A percentile compares a stretch with the other conserved stretches of the same genome.
Evolutionary conservation across 2,329 filamentous ascomycete species (phyloP).

Genomic region (Meredithiella fracta): DNA sequence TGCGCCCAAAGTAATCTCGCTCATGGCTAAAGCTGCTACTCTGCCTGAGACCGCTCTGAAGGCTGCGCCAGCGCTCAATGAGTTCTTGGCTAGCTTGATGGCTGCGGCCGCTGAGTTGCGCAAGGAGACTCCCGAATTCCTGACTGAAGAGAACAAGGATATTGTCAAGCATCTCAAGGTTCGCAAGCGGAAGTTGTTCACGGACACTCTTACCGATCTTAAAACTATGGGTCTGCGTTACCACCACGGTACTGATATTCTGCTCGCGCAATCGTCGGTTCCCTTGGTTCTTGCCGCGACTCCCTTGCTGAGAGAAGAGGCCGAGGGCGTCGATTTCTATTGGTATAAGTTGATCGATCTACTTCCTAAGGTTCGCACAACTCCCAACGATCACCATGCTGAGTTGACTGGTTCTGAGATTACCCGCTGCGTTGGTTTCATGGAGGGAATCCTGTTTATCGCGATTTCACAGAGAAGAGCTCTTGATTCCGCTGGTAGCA

Average conservation of each 20-base stretch:
- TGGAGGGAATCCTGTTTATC: slow-evolving; percentile 72
- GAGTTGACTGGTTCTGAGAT: slow-evolving; percentile 74
- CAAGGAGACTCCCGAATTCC: slow-evolving; percentile 62
- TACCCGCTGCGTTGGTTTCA: slow-evolving; percentile 58
- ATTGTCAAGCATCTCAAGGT: slow-evolving; percentile 77
- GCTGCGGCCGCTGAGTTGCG: slow-evolving; percentile 50
- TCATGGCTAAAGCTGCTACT: slow-evolving; percentile 51
- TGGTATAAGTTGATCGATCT: slow-evolving; percentile 68
- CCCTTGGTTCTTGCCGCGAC: slow-evolving; percentile 50
- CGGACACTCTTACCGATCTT: slow-evolving; percentile 68
- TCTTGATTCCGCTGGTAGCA: slow-evolving; percentile 19
- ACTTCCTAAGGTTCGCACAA: slow-evolving; percentile 48
- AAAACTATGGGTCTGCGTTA: slow-evolving; percentile 79
- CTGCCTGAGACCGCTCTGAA: slow-evolving; percentile 36
- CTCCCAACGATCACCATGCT: slow-evolving; percentile 58
- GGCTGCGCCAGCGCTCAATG: slow-evolving; percentile 42
- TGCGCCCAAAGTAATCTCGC: slow-evolving; percentile 48
- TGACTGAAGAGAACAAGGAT: slow-evolving; percentile 77
- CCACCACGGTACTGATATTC: slow-evolving; percentile 58
- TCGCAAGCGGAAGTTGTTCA: slow-evolving; percentile 76
- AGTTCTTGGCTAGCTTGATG: slow-evolving; percentile 51
- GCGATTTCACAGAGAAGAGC: slow-evolving; percentile 40
- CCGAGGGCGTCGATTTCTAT: slow-evolving; percentile 19
- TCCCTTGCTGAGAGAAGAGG: slow-evolving; percentile 22
- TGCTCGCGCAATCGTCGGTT: slow-evolving; percentile 57